These are phyloP conservation scores for Talaromyces marneffei DNA, from an alignment of 2,329 filamentous ascomycete genomes.

Conservation along the genomic window DNA sequence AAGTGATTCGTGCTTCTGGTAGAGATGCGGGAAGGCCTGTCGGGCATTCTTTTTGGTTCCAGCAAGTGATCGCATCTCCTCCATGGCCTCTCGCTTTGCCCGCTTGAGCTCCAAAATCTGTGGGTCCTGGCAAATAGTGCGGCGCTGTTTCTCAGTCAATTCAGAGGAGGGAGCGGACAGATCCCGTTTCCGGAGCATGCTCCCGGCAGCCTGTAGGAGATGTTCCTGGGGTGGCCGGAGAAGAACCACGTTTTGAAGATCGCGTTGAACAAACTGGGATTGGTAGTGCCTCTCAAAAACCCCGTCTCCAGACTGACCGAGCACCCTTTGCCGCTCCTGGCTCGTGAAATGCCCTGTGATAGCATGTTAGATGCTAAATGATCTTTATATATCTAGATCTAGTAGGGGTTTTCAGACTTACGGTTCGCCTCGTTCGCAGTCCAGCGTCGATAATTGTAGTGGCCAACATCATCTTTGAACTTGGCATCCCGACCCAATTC, in stretches of 20 bases:
- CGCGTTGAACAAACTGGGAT: conserved; percentile 22
- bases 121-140: too few species aligned
- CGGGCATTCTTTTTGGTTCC: conserved; percentile 11
- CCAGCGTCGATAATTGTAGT: conserved; percentile 27
- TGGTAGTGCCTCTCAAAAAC: conserved; percentile 27
- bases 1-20: conserved; percentile 8
- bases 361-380: background rate
- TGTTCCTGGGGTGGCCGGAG: conserved; percentile 23
- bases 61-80: conserved; percentile 15
- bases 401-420: conserved; percentile 14
- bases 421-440: conserved; percentile 25
- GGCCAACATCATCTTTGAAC: conserved; percentile 24
- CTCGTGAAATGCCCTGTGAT: conserved; percentile 18
- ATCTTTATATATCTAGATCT: too few species aligned
- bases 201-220: conserved; percentile 19
- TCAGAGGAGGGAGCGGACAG: conserved; percentile 15
- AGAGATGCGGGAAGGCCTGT: conserved; percentile 9
- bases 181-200: conserved; percentile 26
- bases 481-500: conserved; percentile 22
- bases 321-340: conserved; percentile 24
- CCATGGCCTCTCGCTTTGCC: conserved; percentile 13
- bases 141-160: conserved; percentile 5
- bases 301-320: conserved; percentile 21
- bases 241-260: conserved; percentile 26
- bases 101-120: conserved; percentile 16